Evolutionary conservation across 2,329 filamentous ascomycete species (phyloP), one percentile per base, ranked within the genome.

Genomic region (Mariannaea sp.): DNA sequence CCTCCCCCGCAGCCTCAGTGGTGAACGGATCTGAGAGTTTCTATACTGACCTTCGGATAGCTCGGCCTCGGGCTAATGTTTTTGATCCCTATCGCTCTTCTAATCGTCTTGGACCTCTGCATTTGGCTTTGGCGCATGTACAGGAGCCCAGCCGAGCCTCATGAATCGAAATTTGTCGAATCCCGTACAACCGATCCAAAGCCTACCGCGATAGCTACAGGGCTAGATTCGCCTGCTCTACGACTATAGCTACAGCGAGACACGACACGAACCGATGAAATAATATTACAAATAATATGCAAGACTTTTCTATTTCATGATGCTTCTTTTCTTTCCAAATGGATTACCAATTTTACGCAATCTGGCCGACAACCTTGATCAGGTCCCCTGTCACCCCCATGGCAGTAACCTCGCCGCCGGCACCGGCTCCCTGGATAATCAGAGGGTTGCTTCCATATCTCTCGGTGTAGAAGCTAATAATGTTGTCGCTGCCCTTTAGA

Each of bases 401-500:
- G 22, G 94, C 94, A 27, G 94, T 99, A 47, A 97, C 92, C 38
- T 97, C 92, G 60, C 90, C 92, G 65, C 94, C 94, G 20, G 94
- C 94, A 56, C 92, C 94, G 29, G 91, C 92, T 55, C 94, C 94
- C 77, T 97, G 93, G 59, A 99, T 85, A 69, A 97, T 96, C 58
- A 99, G 79, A 36, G 94, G 92, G 74, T 93, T 95, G 70, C 80
- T 82, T 53, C 92, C 92, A 70, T 99, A 99, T 66, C 94, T 83
- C 80, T 95, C 89, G 5, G 94, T 99, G 76, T 97, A 96, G 80
- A 99, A 97, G 79, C 88, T 96, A 70, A 99, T 96, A 71, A 99
- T 96, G 78, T 99, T 99, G 72, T 97, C 94, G 73, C 92, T 97
- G 29, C 94, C 94, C 82, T 96, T 96, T 53, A 99, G 80, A 41